Conservation (phyloP, 345 rosid species). For the Brassica juncea region DNA sequence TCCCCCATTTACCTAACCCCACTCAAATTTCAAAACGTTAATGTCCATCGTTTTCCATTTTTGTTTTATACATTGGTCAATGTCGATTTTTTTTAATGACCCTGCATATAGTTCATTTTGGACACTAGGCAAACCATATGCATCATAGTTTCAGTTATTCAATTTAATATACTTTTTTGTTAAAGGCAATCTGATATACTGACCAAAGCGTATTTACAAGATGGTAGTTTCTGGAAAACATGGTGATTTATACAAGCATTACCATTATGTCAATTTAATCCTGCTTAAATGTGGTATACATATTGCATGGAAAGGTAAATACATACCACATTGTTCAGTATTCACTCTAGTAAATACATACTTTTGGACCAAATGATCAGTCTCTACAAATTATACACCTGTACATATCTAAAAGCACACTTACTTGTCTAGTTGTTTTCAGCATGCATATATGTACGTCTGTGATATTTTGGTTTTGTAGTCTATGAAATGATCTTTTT, state of each 20-base stretch:
- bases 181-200: background rate
- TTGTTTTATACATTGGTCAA: constrained; percentile 25
- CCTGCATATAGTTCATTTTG: background rate
- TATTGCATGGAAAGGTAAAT: background rate
- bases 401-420: background rate
- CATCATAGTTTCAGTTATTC: background rate
- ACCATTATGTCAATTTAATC: background rate
- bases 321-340: background rate
- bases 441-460: background rate
- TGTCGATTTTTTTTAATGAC: background rate
- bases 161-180: background rate
- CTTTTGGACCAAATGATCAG: background rate
- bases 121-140: background rate
- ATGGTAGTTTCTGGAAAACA: background rate
- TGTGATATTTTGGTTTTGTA: background rate
- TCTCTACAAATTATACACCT: background rate
- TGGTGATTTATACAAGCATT: background rate
- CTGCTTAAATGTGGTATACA: background rate
- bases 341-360: background rate
- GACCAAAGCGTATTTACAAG: background rate
- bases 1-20: constrained; percentile 51
- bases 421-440: background rate
- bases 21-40: constrained; percentile 33
- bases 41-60: constrained; percentile 23
- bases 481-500: background rate